A percentile compares a stretch with the other conserved stretches of the same genome.
Conservation (phyloP, 2,329 filamentous ascomycete genomes). For the Fusarium musae region DNA sequence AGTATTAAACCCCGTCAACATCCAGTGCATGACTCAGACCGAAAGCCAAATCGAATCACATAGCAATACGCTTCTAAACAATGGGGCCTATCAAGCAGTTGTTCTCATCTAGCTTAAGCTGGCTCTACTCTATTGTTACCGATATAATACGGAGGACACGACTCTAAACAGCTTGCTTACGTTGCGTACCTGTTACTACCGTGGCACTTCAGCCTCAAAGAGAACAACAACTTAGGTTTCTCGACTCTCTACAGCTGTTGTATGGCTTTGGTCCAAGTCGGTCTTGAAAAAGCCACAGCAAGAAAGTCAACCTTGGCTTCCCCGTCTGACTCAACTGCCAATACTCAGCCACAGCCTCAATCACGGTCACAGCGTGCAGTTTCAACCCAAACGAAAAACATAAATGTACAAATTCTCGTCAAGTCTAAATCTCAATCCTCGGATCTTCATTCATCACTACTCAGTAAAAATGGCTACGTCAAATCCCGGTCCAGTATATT, state of each 20-base stretch:
- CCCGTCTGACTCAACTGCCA: conserved; percentile 40
- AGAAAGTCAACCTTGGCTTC: background rate
- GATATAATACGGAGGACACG: background rate
- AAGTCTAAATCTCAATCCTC: background rate
- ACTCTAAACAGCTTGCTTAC: background rate
- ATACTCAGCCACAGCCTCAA: conserved; percentile 27
- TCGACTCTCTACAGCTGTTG: background rate
- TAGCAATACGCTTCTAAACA: background rate
- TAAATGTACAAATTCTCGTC: background rate
- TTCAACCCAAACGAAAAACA: background rate
- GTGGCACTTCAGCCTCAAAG: background rate
- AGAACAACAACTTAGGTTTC: background rate
- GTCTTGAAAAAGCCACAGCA: background rate
- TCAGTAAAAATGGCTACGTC: conserved; percentile 16
- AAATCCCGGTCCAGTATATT: conserved; percentile 51
- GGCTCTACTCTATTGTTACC: background rate
- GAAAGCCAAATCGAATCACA: background rate
- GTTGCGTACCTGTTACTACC: background rate
- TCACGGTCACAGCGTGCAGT: background rate
- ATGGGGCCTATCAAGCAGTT: background rate
- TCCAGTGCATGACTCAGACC: background rate
- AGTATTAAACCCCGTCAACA: background rate
- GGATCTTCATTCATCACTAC: too few species aligned
- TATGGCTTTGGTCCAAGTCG: background rate
- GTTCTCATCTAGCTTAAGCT: background rate